Evolutionary conservation across 1,284 basidiomycete genomes (phyloP).

Genomic region (Naganishia cerealis): DNA sequence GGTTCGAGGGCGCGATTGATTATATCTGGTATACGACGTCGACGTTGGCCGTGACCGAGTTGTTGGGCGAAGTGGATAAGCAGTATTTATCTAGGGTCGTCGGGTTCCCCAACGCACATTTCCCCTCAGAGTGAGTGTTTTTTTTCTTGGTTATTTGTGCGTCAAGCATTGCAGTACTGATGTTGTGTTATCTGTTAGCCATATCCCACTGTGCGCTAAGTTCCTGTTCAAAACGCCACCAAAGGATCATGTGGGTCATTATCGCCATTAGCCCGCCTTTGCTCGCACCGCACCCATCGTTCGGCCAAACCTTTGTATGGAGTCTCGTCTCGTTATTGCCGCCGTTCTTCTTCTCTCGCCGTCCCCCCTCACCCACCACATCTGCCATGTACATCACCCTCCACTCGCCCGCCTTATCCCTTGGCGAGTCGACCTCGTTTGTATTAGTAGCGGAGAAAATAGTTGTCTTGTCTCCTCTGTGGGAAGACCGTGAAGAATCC

Average conservation of each 20-base stretch:
- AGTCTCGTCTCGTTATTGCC: not conserved
- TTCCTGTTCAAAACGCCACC: conserved; percentile 50
- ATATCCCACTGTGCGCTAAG: conserved; percentile 55
- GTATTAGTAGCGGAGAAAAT: conserved; percentile 15
- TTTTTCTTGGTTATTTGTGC: conserved; percentile 14
- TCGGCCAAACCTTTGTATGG: too few species aligned
- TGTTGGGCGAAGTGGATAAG: conserved; percentile 84
- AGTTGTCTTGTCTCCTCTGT: conserved; percentile 23
- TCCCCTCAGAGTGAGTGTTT: conserved; percentile 82
- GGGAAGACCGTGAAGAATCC: not conserved
- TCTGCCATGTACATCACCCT: not conserved
- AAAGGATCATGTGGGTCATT: conserved; percentile 24
- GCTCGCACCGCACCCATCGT: not conserved
- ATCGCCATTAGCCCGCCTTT: conserved; percentile 1
- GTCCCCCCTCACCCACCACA: not conserved
- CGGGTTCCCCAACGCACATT: conserved; percentile 95
- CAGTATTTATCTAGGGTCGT: conserved; percentile 80
- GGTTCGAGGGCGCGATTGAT: conserved; percentile 80
- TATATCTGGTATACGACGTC: conserved; percentile 88
- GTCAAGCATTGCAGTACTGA: not conserved
- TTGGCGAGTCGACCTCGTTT: not conserved
- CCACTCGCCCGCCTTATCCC: not conserved
- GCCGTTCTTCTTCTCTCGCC: not conserved
- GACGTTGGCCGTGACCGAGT: conserved; percentile 77
- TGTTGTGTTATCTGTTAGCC: conserved; percentile 39